Evolutionary conservation across 495 filamentous ascomycete genomes (phyloP).

Genomic region (Barbatosphaeria neglecta): DNA sequence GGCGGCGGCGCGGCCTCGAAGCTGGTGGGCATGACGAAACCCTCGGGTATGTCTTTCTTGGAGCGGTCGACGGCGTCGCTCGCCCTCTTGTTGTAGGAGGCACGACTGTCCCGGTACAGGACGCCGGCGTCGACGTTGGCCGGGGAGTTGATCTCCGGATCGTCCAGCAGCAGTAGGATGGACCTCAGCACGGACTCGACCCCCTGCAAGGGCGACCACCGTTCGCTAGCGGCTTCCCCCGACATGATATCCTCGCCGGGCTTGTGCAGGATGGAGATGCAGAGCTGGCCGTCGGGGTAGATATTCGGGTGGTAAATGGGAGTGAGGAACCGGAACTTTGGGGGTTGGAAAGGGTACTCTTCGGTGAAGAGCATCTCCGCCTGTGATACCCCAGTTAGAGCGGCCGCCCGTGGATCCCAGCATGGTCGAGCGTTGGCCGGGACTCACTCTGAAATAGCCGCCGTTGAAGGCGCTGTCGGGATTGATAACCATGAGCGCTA

Average conservation of each 20-base stretch:
- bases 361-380: conserved; percentile 76
- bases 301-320: conserved; percentile 87
- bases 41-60: conserved; percentile 67
- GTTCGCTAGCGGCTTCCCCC: conserved; percentile 75
- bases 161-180: conserved; percentile 84
- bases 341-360: conserved; percentile 88
- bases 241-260: conserved; percentile 88
- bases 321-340: conserved; percentile 75
- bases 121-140: conserved; percentile 93
- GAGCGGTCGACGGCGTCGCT: conserved; percentile 57
- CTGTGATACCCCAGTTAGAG: conserved; percentile 11
- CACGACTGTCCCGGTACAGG: conserved; percentile 61
- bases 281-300: conserved; percentile 79
- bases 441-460: conserved; percentile 71
- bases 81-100: conserved; percentile 57
- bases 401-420: neutral
- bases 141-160: conserved; percentile 82
- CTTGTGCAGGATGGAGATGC: conserved; percentile 91
- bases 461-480: conserved; percentile 82
- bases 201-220: conserved; percentile 86
- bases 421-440: too few relatives aligned
- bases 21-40: conserved; percentile 70
- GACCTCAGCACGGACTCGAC: conserved; percentile 91
- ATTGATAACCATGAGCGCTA: conserved; percentile 87
- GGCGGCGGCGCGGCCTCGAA: conserved; percentile 49